Evolutionary conservation across 1,284 basidiomycete species (phyloP).

Genomic region (Apiotrichum brassicae): DNA sequence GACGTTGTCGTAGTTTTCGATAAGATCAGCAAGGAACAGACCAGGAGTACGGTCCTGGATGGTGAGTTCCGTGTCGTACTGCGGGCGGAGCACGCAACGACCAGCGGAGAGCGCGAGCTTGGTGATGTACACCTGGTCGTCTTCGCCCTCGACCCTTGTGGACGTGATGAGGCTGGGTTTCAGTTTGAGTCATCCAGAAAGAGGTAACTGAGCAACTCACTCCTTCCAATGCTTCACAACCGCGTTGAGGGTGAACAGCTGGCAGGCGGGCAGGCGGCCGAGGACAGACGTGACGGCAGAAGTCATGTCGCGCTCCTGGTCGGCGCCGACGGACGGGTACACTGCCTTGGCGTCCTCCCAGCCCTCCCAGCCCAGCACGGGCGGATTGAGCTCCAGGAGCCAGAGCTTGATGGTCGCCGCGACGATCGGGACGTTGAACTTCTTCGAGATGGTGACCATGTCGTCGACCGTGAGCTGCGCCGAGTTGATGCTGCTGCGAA

Average conservation of each 20-base stretch:
- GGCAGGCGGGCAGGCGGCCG: slow-evolving; percentile 67
- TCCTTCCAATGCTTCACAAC: slow-evolving; percentile 68
- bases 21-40: slow-evolving; percentile 76
- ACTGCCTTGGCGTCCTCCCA: slow-evolving; percentile 82
- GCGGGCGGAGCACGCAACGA: slow-evolving; percentile 74
- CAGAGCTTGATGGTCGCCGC: slow-evolving; percentile 76
- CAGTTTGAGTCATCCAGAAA: background rate
- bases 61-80: slow-evolving; percentile 69
- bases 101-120: slow-evolving; percentile 83
- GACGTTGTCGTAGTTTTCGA: slow-evolving; percentile 67
- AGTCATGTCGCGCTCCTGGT: slow-evolving; percentile 56
- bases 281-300: slow-evolving; percentile 64
- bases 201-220: slow-evolving; percentile 52
- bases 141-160: slow-evolving; percentile 58
- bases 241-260: slow-evolving; percentile 74
- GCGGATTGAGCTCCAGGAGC: slow-evolving; percentile 76
- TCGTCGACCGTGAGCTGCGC: slow-evolving; percentile 58
- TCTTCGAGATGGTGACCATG: slow-evolving; percentile 61
- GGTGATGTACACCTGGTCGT: slow-evolving; percentile 67
- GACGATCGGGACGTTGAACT: slow-evolving; percentile 77
- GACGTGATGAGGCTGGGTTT: slow-evolving; percentile 58
- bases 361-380: slow-evolving; percentile 66
- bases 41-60: slow-evolving; percentile 75
- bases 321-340: slow-evolving; percentile 66
- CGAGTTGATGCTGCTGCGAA: slow-evolving; percentile 73